These are phyloP conservation scores for Sugiyamaella boreocaroliniensis DNA, from an alignment of 805 yeast species.

Conservation along the genomic window DNA sequence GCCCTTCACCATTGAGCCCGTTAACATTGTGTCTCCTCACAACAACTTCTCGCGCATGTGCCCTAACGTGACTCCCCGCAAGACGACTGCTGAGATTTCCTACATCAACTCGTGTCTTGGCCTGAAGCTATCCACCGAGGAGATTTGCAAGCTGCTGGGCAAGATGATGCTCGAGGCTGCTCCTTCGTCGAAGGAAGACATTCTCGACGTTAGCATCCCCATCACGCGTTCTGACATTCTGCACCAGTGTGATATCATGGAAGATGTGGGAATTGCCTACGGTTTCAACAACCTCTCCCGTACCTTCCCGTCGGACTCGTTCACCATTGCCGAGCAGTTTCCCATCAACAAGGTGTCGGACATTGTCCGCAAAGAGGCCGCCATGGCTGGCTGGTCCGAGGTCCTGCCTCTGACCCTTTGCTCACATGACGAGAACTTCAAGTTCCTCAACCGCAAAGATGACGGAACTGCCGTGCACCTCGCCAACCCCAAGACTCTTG, in stretches of 20 bases:
- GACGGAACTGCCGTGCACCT: slow-evolving; percentile 76
- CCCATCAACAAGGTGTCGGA: slow-evolving; percentile 89
- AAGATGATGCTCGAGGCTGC: slow-evolving; percentile 76
- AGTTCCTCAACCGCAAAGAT: slow-evolving; percentile 67
- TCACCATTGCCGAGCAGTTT: slow-evolving; percentile 75
- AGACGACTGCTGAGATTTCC: slow-evolving; percentile 62
- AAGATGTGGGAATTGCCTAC: slow-evolving; percentile 93
- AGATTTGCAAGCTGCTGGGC: slow-evolving; percentile 58
- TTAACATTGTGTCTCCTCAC: slow-evolving; percentile 75
- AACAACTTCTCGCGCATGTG: slow-evolving; percentile 66
- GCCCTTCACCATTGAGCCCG: slow-evolving; percentile 85
- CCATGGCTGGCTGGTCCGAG: slow-evolving; percentile 94
- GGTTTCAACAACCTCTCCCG: slow-evolving; percentile 86
- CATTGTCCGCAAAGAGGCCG: slow-evolving; percentile 80
- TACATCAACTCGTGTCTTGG: slow-evolving; percentile 94
- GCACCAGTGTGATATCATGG: slow-evolving; percentile 98
- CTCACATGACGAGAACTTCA: slow-evolving; percentile 95
- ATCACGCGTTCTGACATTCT: slow-evolving; percentile 92
- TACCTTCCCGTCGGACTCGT: slow-evolving; percentile 72
- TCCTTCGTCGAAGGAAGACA: slow-evolving; percentile 43
- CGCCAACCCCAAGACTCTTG: slow-evolving; percentile 93
- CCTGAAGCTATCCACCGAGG: slow-evolving; percentile 59
- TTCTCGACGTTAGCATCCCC: slow-evolving; percentile 69
- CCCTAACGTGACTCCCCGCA: slow-evolving; percentile 67
- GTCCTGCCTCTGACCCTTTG: slow-evolving; percentile 92